Evolutionary conservation across 768 basidiomycete genomes (phyloP).

Genomic region (Mycena crocata): DNA sequence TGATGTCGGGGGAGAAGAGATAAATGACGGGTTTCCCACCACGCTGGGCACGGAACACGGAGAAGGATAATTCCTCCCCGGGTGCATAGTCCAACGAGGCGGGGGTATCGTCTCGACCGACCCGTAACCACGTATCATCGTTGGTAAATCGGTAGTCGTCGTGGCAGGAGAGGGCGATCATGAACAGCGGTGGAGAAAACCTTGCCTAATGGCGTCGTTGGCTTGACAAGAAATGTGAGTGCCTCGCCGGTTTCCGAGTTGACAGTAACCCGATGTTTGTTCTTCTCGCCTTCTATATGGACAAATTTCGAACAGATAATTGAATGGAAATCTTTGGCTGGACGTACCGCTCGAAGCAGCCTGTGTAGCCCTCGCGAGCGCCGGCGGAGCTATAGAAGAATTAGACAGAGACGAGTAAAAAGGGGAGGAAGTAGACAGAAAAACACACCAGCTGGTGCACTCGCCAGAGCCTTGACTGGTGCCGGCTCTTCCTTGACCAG

Average conservation of each 20-base stretch:
- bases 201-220: background rate
- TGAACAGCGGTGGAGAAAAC: background rate
- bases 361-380: no score
- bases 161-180: background rate
- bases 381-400: background rate
- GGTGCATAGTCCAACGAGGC: background rate
- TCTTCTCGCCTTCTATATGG: background rate
- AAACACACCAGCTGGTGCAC: background rate
- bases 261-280: no score
- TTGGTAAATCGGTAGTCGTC: background rate
- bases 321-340: no score
- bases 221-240: background rate
- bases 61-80: background rate
- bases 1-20: constrained; percentile 44
- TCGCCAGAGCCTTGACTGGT: background rate
- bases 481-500: background rate
- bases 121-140: background rate
- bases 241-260: background rate
- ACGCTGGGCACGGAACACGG: background rate
- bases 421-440: background rate
- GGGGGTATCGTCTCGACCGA: background rate
- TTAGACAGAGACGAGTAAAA: background rate
- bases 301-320: background rate
- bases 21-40: constrained; percentile 51
- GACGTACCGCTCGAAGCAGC: no score